Evolutionary conservation across 306 rosid species (phyloP), one percentile per base, ranked within the genome.

Genomic region (Dalbergia cultrata): DNA sequence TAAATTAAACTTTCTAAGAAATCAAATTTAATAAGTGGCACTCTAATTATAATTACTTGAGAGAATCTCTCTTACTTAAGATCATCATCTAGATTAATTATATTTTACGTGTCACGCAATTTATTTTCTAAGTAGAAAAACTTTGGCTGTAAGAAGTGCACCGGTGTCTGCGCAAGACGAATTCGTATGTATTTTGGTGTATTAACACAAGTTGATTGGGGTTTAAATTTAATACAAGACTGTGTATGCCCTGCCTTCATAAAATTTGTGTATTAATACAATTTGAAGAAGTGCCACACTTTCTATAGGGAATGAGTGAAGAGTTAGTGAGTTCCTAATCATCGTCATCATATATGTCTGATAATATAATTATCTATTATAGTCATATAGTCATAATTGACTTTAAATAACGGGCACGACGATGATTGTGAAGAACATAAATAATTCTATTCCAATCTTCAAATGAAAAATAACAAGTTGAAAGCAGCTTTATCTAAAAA

Each of bases 301-400:
- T n/a, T n/a, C n/a, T n/a, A 8, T 8, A 43, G 44, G 33, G 16
- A 41, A 53, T 52, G 58, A 67, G 10, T 17, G 22, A 49, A 50
- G 17, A 50, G 11, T 4, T 11, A 70, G 54, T 69, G 76, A 68
- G 60, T 31, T 69, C 31, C 16, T 60, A 59, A 68, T 43, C 50
- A 18, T 17, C 41, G 34, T 76, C 21, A n/a, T n/a, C 60, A n/a
- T 44, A 9, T 52, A 4, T 41, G 47, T 16, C 47, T 26, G 35
- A 26, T 26, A 37, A 31, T 67, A 68, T 68, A 68, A 68, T 68
- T 68, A 57, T 66, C 74, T 53, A 56, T 67, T 57, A 4, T 37
- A 54, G 66, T 66, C 60, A 45, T 69, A 58, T 37, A 70, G 59
- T 70, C 77, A 31, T 70, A 44, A 60, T 79, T 57, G 76, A 35